Evolutionary conservation across 371 early-diverging fungal species (phyloP), one percentile per base, ranked within the genome.

Genomic region (Mortierella sp.): DNA sequence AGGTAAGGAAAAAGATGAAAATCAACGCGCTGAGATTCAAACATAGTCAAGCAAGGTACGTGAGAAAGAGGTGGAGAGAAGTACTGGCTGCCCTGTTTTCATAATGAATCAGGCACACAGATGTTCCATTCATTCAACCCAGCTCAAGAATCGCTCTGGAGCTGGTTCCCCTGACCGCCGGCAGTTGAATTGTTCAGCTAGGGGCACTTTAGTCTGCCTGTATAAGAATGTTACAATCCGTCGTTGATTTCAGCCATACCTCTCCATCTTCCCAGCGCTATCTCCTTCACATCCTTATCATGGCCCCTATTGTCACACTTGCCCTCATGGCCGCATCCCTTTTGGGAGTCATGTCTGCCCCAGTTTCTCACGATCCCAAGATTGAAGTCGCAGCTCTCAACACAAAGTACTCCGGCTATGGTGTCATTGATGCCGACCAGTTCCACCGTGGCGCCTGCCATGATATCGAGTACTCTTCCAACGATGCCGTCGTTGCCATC

Each of bases 321-420:
- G 77, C 77, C 9, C 21, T 73, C 55, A 10, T 80, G 58, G 68
- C 70, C n/a, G 34, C 77, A 13, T 68, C 73, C 13, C 58, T 80
- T 26, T 42, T 76, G 38, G 55, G 73, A 24, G 77, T 42, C 70
- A 50, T 76, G 71, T 34, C 77, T 19, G 77, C 74, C 10, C 81
- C 77, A 19, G 24, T 70, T 58, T 6, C 55, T 2, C 50, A 72
- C 11, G 38, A 44, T 34, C 2, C 26, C 34, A 58, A 58, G 24
- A 14, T 63, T 34, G 28, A 55, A 8, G 28, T 74, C 10, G 76
- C 73, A 10, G 71, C 38, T 16, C 71, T 48, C 47, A 44, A 48
- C 70, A 45, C 13, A 11, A 42, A n/a, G 24, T 70, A 79, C 68
- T 34, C 68, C 13, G 74, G 79, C 24, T 10, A 13, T 63, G 70